A percentile compares a stretch with the other conserved stretches of the same genome.
Evolutionary conservation across 169 alveolate species (phyloP).

Genomic region (Plasmodium vivax): DNA sequence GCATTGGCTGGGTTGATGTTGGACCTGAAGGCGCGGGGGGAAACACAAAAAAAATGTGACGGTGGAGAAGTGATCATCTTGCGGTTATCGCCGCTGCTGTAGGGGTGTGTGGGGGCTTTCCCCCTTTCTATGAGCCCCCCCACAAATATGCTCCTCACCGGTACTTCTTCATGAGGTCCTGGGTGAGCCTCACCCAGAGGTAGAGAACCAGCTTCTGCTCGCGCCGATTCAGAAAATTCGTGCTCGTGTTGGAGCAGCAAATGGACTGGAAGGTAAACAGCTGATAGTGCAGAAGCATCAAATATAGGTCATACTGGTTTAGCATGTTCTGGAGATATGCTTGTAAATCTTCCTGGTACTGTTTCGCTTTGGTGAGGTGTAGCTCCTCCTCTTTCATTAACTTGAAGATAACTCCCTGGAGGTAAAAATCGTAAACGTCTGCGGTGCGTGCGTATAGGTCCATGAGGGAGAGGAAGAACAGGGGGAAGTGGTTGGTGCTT

Average conservation of each 20-base stretch:
- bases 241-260: not conserved
- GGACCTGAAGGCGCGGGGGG: not conserved
- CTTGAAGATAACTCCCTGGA: conserved; percentile 20
- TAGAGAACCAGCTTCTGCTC: conserved; percentile 42
- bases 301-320: conserved; percentile 23
- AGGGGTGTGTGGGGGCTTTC: not conserved
- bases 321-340: conserved; percentile 25
- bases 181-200: conserved; percentile 21
- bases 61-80: not conserved
- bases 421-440: conserved; percentile 61
- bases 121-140: not conserved
- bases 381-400: conserved; percentile 31
- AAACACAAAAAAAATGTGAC: not conserved
- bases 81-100: not conserved
- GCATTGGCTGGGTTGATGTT: not conserved
- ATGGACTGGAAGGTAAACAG: conserved; percentile 40
- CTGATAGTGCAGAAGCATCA: conserved; percentile 63
- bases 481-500: not conserved
- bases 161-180: conserved; percentile 13
- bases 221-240: not conserved
- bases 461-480: conserved; percentile 23
- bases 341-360: conserved; percentile 5
- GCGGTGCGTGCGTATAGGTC: conserved; percentile 28
- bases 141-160: not conserved
- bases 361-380: conserved; percentile 25